These are phyloP conservation scores for Cenococcum geophilum DNA, from an alignment of 495 filamentous ascomycete species.

Conservation along the genomic window DNA sequence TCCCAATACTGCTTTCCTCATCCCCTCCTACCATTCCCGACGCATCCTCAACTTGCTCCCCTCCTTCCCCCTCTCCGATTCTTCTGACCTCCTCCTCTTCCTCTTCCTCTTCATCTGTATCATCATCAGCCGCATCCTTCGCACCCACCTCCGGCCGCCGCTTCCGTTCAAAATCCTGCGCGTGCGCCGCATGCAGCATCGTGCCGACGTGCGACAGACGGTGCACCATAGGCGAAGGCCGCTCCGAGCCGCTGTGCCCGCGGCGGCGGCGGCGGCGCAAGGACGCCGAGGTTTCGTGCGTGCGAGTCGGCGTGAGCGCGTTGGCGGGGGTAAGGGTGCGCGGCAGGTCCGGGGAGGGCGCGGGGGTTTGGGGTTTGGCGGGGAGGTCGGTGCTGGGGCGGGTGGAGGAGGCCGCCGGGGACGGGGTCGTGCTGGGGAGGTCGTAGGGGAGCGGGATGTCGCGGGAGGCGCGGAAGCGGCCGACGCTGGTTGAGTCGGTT, in stretches of 20 bases:
- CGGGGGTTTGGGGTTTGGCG: background rate
- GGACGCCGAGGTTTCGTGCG: background rate
- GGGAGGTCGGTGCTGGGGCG: background rate
- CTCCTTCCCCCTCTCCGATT: slow-evolving; percentile 39
- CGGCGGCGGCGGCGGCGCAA: background rate
- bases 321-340: background rate
- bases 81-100: background rate
- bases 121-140: slow-evolving; percentile 23
- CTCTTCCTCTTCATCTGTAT: slow-evolving; percentile 12
- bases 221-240: slow-evolving; percentile 17
- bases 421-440: slow-evolving; percentile 36
- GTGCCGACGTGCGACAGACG: slow-evolving; percentile 48
- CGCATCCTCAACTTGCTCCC: slow-evolving; percentile 47
- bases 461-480: slow-evolving; percentile 72
- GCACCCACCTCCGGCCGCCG: slow-evolving; percentile 43
- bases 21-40: slow-evolving; percentile 34
- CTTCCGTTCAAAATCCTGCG: slow-evolving; percentile 80
- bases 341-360: background rate
- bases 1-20: background rate
- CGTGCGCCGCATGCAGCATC: slow-evolving; percentile 67
- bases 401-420: slow-evolving; percentile 7
- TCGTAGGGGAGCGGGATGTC: slow-evolving; percentile 78
- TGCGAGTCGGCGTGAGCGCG: slow-evolving; percentile 8
- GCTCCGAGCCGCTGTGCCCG: background rate
- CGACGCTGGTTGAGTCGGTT: slow-evolving; percentile 42